phyloP scores from a whole-genome alignment of 768 basidiomycete species.

The Auriculariales sp. region DNA sequence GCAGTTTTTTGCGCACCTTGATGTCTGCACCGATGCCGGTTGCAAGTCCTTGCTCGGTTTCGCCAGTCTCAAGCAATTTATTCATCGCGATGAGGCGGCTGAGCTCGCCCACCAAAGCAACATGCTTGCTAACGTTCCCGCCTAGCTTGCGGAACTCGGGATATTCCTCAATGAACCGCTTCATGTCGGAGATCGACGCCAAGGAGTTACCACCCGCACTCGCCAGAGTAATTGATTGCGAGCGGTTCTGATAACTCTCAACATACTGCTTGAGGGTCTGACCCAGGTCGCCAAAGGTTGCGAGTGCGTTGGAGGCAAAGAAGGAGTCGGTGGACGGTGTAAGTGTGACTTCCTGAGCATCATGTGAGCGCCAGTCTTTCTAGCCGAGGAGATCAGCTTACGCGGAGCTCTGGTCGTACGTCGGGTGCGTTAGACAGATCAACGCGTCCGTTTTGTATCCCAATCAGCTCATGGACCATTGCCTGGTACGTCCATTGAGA shows the following conservation, averaged over 20 bases:
- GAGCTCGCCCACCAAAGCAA: slow-evolving; percentile 90
- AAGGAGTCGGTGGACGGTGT: slow-evolving; percentile 87
- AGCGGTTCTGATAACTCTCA: slow-evolving; percentile 77
- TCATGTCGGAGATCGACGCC: slow-evolving; percentile 94
- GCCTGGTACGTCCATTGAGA: slow-evolving; percentile 99
- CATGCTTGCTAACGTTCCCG: slow-evolving; percentile 97
- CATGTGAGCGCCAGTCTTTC: neutral
- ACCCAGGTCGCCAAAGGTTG: slow-evolving; percentile 94
- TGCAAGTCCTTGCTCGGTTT: slow-evolving; percentile 92
- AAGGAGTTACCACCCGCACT: slow-evolving; percentile 30
- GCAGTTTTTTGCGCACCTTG: slow-evolving; percentile 34
- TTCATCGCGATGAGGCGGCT: slow-evolving; percentile 79
- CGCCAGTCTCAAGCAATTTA: slow-evolving; percentile 77
- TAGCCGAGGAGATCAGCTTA: slow-evolving; percentile 19
- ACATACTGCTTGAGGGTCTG: slow-evolving; percentile 86
- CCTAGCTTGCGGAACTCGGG: slow-evolving; percentile 94
- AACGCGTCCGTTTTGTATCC: slow-evolving; percentile 89
- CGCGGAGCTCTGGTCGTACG: slow-evolving; percentile 72
- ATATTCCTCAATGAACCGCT: slow-evolving; percentile 93
- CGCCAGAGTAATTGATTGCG: slow-evolving; percentile 58
- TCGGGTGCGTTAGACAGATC: slow-evolving; percentile 74
- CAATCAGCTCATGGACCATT: slow-evolving; percentile 93
- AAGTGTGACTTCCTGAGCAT: slow-evolving; percentile 74
- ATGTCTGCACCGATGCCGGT: slow-evolving; percentile 84
- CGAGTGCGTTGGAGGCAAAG: slow-evolving; percentile 77